Conservation (phyloP, 169 alveolate genomes). For the Cyclospora cayetanensis region DNA sequence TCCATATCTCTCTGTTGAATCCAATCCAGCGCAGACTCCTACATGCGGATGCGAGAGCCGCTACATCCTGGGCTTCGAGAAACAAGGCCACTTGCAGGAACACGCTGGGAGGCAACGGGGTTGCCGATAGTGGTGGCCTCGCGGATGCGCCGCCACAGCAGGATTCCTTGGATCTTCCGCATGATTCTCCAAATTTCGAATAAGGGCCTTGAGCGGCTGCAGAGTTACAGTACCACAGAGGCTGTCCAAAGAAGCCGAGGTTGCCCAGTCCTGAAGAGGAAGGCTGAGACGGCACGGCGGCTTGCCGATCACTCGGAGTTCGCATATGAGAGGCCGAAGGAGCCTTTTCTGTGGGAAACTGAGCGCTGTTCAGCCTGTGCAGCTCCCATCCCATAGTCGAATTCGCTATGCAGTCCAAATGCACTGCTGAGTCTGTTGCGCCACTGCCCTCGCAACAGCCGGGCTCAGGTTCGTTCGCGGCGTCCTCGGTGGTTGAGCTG, state of each 20-base stretch:
- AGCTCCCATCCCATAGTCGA: background rate
- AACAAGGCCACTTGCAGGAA: conserved; percentile 41
- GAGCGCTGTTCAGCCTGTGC: background rate
- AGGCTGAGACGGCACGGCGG: conserved; percentile 3
- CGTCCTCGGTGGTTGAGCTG: conserved; percentile 5
- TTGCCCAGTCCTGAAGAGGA: background rate
- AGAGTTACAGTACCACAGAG: conserved; percentile 33
- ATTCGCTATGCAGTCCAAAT: background rate
- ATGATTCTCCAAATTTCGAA: background rate
- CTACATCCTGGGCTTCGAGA: conserved; percentile 61
- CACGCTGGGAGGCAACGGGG: conserved; percentile 48
- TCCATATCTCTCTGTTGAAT: conserved; percentile 26
- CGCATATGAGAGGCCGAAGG: background rate
- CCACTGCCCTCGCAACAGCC: background rate
- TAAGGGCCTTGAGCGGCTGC: background rate
- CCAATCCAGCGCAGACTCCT: conserved; percentile 62
- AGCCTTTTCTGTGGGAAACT: background rate
- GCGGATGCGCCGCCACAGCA: background rate
- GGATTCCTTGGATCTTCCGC: background rate
- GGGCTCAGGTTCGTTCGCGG: conserved; percentile 14
- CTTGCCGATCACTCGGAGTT: background rate
- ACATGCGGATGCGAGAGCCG: conserved; percentile 52
- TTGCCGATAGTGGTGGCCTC: background rate
- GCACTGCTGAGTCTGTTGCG: background rate
- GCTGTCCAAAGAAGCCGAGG: conserved; percentile 46